phyloP scores from a whole-genome alignment of 768 basidiomycete species.

The Collybia nuda region DNA sequence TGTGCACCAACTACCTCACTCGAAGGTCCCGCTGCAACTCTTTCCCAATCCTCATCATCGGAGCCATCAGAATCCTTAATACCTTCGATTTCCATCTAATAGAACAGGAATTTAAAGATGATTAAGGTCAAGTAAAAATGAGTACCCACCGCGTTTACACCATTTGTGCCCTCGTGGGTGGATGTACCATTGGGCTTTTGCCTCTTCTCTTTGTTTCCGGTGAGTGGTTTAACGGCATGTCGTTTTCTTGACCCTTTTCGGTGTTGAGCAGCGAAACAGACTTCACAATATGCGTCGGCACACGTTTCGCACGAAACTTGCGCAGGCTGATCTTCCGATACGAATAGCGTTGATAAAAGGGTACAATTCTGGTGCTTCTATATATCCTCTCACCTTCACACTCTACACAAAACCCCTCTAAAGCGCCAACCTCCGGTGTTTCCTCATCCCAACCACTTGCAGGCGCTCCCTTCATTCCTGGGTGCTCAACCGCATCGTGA shows the following conservation, averaged over 20 bases:
- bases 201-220: conserved; percentile 24
- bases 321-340: conserved; percentile 73
- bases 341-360: conserved; percentile 1
- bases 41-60: conserved; percentile 46
- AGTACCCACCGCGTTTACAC: conserved; percentile 19
- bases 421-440: conserved; percentile 38
- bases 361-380: background rate
- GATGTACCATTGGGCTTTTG: conserved; percentile 16
- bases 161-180: conserved; percentile 13
- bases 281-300: conserved; percentile 74
- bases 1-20: conserved; percentile 50
- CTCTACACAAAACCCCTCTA: conserved; percentile 76
- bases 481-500: conserved; percentile 63
- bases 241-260: conserved; percentile 75
- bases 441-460: conserved; percentile 72
- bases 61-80: conserved; percentile 33
- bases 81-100: conserved; percentile 48
- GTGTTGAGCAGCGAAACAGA: conserved; percentile 85
- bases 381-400: conserved; percentile 68
- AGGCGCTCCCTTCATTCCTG: conserved; percentile 35
- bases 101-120: conserved; percentile 41
- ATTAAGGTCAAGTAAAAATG: background rate
- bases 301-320: conserved; percentile 73
- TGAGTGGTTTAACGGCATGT: conserved; percentile 55
- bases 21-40: conserved; percentile 28